Percentiles rank a stretch among this genome's conserved stretches.
Conservation (phyloP, 495 filamentous ascomycete species). For the Aspergillus baeticus region DNA sequence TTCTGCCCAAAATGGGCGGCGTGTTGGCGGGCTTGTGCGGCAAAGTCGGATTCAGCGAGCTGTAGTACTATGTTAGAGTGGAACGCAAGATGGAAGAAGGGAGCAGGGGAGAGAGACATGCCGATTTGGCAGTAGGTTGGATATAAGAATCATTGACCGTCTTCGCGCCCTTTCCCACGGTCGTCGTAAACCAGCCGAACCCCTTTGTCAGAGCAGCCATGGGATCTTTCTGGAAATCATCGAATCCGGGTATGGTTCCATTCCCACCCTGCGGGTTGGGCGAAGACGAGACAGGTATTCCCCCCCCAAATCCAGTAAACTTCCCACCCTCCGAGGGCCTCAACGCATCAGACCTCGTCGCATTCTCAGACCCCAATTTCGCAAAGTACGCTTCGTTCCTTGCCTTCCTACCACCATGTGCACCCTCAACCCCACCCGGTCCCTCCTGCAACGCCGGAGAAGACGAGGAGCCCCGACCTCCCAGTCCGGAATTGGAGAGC, state of each 20-base stretch:
- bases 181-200: constrained; percentile 88
- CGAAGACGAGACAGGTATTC: constrained; percentile 42
- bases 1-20: constrained; percentile 65
- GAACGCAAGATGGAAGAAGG: not conserved
- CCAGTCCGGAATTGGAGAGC: constrained; percentile 16
- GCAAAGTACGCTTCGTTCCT: constrained; percentile 90
- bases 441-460: constrained; percentile 14
- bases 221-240: constrained; percentile 89
- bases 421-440: constrained; percentile 23
- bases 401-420: constrained; percentile 47
- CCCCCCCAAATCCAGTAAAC: constrained; percentile 85
- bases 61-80: constrained; percentile 24
- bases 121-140: constrained; percentile 84
- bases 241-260: constrained; percentile 58
- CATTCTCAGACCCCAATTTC: constrained; percentile 76
- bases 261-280: constrained; percentile 23
- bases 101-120: constrained; percentile 34
- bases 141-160: constrained; percentile 85
- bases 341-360: constrained; percentile 65
- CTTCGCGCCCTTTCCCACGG: constrained; percentile 85
- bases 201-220: constrained; percentile 85
- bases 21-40: constrained; percentile 72
- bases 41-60: constrained; percentile 85
- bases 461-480: constrained; percentile 33
- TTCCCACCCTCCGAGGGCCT: constrained; percentile 90